Conservation (phyloP, 495 filamentous ascomycete species). For the Aspergillus homomorphus region DNA sequence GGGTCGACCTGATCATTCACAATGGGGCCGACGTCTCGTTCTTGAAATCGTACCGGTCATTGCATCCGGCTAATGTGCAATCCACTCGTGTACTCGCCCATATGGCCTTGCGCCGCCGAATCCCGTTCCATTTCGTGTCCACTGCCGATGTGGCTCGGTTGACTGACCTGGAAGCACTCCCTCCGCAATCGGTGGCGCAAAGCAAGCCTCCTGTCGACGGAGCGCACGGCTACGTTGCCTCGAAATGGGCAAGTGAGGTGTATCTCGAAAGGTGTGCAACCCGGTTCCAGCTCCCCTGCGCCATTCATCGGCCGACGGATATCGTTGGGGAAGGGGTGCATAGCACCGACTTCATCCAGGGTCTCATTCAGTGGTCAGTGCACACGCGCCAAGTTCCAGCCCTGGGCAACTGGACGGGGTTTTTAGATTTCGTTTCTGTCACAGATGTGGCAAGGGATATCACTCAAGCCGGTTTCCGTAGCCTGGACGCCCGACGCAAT, state of each 20-base stretch:
- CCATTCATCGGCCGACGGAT: not conserved
- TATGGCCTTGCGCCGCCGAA: not conserved
- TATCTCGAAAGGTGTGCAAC: not conserved
- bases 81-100: not conserved
- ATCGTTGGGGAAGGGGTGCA: not conserved
- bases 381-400: not conserved
- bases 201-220: slow-evolving; percentile 1
- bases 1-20: slow-evolving; percentile 12
- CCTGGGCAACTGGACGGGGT: not conserved
- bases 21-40: slow-evolving; percentile 4
- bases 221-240: slow-evolving; percentile 2
- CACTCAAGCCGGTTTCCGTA: not conserved
- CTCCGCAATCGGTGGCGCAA: not conserved
- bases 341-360: not conserved
- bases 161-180: not conserved
- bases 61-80: slow-evolving; percentile 5
- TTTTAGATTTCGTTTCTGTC: not conserved
- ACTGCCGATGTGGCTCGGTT: not conserved
- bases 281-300: slow-evolving; percentile 5
- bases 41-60: slow-evolving; percentile 5
- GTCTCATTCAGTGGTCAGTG: not conserved
- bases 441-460: not conserved
- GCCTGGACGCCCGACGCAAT: not conserved
- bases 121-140: slow-evolving; percentile 13
- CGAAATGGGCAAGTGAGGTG: slow-evolving; percentile 11